Percentiles rank a stretch among this genome's conserved stretches.
Evolutionary conservation across 2,329 filamentous ascomycete species (phyloP).

Genomic region (Cytospora chrysosperma): DNA sequence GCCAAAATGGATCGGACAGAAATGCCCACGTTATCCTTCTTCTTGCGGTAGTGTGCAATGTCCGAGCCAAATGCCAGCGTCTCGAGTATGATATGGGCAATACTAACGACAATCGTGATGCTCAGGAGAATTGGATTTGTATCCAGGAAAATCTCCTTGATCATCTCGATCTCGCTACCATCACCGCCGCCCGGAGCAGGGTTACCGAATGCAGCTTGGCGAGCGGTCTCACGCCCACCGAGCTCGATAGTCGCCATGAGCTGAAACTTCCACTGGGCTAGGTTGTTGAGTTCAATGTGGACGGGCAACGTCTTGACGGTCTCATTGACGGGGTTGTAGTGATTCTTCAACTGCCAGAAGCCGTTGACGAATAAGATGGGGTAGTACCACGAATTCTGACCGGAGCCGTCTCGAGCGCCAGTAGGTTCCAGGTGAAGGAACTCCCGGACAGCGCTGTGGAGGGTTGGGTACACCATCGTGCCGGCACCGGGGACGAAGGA

Average conservation of each 20-base stretch:
- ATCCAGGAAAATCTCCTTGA: constrained; percentile 93
- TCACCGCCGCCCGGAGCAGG: constrained; percentile 76
- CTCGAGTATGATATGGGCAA: constrained; percentile 93
- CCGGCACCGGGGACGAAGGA: constrained; percentile 82
- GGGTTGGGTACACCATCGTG: constrained; percentile 60
- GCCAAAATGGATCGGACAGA: constrained; percentile 93
- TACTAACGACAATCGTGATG: constrained; percentile 78
- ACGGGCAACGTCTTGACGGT: constrained; percentile 81
- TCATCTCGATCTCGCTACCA: constrained; percentile 91
- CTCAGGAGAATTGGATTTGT: constrained; percentile 89
- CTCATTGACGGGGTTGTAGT: constrained; percentile 90
- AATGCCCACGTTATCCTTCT: constrained; percentile 98
- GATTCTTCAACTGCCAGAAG: constrained; percentile 91
- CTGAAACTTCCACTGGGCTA: constrained; percentile 87
- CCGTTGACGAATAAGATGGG: constrained; percentile 91
- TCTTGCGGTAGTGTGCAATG: constrained; percentile 97
- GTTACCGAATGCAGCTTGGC: constrained; percentile 72
- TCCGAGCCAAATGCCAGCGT: constrained; percentile 96
- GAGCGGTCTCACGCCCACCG: constrained; percentile 79
- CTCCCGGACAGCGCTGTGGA: constrained; percentile 73
- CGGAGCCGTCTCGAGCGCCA: constrained; percentile 77
- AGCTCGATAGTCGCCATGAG: constrained; percentile 82
- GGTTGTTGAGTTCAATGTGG: constrained; percentile 78
- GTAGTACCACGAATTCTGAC: constrained; percentile 90
- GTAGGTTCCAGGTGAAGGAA: constrained; percentile 78